These are phyloP conservation scores for Tricholoma furcatifolium DNA, from an alignment of 768 basidiomycete genomes.

Conservation along the genomic window DNA sequence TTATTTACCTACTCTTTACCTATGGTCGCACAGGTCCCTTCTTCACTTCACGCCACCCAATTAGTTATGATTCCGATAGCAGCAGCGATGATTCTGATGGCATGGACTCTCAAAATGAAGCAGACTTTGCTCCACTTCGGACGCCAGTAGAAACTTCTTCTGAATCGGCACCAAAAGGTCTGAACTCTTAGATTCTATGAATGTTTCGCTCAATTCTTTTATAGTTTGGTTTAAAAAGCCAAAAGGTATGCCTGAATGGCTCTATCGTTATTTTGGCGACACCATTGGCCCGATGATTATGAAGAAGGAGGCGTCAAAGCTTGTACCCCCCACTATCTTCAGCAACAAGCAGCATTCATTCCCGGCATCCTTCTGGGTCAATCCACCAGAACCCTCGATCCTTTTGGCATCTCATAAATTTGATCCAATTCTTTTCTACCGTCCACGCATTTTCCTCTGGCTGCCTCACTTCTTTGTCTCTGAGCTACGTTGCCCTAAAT, in stretches of 20 bases:
- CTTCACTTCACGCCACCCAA: background rate
- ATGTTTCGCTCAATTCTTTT: background rate
- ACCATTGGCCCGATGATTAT: background rate
- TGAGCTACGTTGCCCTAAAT: conserved; percentile 9
- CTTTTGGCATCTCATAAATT: conserved; percentile 6
- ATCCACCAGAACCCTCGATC: background rate
- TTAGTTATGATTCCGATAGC: background rate
- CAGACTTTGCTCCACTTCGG: background rate
- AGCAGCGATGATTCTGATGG: background rate
- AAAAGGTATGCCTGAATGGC: conserved; percentile 1
- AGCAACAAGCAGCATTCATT: too few relatives aligned
- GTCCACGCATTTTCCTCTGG: conserved; percentile 20
- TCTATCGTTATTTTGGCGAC: background rate
- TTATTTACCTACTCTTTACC: background rate
- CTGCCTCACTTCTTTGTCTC: conserved; percentile 20
- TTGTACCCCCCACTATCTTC: background rate
- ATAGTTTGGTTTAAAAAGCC: background rate
- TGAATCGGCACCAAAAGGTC: too few relatives aligned
- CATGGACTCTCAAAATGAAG: background rate
- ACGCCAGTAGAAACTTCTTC: too few relatives aligned
- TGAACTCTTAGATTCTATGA: background rate
- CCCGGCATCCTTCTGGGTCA: background rate
- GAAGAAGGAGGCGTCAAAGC: background rate
- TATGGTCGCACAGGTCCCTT: background rate
- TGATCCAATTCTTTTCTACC: conserved; percentile 13